These are phyloP conservation scores for Schwanniomyces sp. DNA, from an alignment of 805 yeast species.

Conservation along the genomic window DNA sequence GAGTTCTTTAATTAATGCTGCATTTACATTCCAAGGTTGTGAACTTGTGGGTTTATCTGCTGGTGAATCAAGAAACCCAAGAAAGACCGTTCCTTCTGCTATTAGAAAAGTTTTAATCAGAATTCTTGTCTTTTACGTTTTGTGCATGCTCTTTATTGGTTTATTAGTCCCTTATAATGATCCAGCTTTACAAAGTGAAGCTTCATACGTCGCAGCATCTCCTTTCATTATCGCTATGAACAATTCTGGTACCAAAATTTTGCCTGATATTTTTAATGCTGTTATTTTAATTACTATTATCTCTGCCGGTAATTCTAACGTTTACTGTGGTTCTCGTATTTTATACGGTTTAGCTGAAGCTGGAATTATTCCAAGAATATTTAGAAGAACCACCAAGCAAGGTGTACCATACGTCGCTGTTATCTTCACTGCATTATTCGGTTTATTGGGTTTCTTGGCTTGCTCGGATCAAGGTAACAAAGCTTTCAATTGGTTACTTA, in stretches of 20 bases:
- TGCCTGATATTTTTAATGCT: constrained; percentile 73
- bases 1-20: constrained; percentile 66
- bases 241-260: constrained; percentile 63
- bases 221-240: constrained; percentile 74
- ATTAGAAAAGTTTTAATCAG: constrained; percentile 67
- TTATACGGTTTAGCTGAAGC: constrained; percentile 64
- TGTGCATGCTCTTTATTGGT: constrained; percentile 67
- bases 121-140: constrained; percentile 64
- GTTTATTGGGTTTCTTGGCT: constrained; percentile 63
- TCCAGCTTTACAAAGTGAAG: constrained; percentile 46
- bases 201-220: constrained; percentile 51
- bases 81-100: constrained; percentile 70
- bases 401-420: constrained; percentile 69
- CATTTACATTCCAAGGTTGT: constrained; percentile 81
- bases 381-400: constrained; percentile 45
- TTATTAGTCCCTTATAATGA: constrained; percentile 70
- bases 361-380: constrained; percentile 55
- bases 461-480: constrained; percentile 50
- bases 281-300: constrained; percentile 64
- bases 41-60: constrained; percentile 75
- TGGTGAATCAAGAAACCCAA: constrained; percentile 71
- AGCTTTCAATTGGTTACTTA: constrained; percentile 72
- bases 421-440: constrained; percentile 56
- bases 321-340: constrained; percentile 51
- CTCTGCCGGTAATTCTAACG: constrained; percentile 74